phyloP scores from a whole-genome alignment of 1,139 yeast genomes.

The Hyphopichia fennica region DNA sequence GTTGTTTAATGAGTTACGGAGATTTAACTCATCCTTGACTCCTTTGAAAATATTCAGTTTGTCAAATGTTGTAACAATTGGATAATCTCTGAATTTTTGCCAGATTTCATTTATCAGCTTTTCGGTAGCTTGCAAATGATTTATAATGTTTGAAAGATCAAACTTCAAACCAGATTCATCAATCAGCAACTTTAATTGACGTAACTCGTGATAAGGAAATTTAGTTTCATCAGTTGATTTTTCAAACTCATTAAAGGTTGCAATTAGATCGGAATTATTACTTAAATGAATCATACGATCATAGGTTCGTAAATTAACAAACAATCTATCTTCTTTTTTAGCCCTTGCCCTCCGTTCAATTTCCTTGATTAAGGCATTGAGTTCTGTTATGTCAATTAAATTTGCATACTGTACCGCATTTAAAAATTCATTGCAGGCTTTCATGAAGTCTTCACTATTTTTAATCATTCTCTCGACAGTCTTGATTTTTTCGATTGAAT shows the following conservation, averaged over 20 bases:
- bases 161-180: conserved; percentile 28
- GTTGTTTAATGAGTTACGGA: conserved; percentile 19
- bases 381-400: conserved; percentile 20
- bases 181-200: conserved; percentile 22
- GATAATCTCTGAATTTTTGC: conserved; percentile 33
- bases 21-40: conserved; percentile 16
- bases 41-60: conserved; percentile 24
- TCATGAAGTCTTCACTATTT: conserved; percentile 30
- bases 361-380: conserved; percentile 24
- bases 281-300: conserved; percentile 29
- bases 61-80: conserved; percentile 31
- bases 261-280: conserved; percentile 20
- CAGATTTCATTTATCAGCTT: conserved; percentile 39
- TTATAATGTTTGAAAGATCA: conserved; percentile 17
- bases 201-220: conserved; percentile 22
- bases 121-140: conserved; percentile 28
- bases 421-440: conserved; percentile 26
- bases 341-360: conserved; percentile 15
- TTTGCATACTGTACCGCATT: conserved; percentile 21
- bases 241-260: conserved; percentile 17
- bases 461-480: conserved; percentile 25
- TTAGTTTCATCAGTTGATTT: conserved; percentile 5
- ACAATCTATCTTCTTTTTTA: conserved; percentile 18
- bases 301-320: conserved; percentile 26
- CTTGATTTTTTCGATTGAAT: conserved; percentile 24